phyloP scores from a whole-genome alignment of 169 alveolate species.

The Eimeria tenella region DNA sequence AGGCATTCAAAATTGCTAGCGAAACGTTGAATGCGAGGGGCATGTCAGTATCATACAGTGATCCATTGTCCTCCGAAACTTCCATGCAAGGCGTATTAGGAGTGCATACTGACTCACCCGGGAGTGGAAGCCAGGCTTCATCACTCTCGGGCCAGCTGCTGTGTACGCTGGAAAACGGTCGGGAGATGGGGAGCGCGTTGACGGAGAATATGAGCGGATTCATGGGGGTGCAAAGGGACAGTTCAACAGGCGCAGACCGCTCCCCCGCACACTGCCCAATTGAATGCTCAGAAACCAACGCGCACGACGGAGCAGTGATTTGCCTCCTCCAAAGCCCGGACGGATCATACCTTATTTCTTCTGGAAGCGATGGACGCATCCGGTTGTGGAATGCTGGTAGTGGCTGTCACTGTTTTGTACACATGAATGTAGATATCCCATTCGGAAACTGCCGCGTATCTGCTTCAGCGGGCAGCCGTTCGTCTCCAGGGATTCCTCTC shows the following conservation, averaged over 20 bases:
- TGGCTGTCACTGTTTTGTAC: constrained; percentile 83
- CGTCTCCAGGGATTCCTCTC: neutral
- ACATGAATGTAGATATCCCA: constrained; percentile 52
- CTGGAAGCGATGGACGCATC: constrained; percentile 82
- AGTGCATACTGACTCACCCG: neutral
- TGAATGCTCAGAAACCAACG: constrained; percentile 27
- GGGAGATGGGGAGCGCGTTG: neutral
- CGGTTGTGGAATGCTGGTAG: constrained; percentile 83
- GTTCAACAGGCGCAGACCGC: too few relatives aligned
- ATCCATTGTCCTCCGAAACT: neutral
- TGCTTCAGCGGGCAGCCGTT: neutral
- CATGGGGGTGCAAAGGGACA: too few relatives aligned
- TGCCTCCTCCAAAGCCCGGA: constrained; percentile 72
- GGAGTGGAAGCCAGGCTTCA: neutral
- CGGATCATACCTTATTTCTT: constrained; percentile 79
- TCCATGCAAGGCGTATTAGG: neutral
- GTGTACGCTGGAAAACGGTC: neutral
- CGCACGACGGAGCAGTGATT: constrained; percentile 84
- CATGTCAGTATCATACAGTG: neutral
- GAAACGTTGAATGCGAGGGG: neutral
- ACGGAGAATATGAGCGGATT: too few relatives aligned
- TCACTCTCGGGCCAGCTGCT: constrained; percentile 12
- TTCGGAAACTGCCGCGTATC: neutral
- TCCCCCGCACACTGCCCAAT: neutral
- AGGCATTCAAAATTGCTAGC: neutral